phyloP scores from a whole-genome alignment of 2,329 filamentous ascomycete species.

The Aureobasidium sp. region DNA sequence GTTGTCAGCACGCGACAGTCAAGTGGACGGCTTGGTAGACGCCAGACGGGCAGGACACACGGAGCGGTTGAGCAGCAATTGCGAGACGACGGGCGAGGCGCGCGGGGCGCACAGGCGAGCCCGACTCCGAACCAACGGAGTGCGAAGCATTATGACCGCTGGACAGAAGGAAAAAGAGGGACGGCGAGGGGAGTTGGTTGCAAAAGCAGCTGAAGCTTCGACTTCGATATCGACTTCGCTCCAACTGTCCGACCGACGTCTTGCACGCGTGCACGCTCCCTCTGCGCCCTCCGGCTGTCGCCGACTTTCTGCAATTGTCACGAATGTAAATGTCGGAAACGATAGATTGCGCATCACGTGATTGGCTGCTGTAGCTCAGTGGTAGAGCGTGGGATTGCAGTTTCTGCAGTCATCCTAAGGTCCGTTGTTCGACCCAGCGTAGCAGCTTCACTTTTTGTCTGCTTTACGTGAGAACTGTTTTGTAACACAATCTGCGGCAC shows the following conservation, averaged over 20 bases:
- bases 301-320: too few species aligned
- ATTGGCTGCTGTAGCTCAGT: conserved; percentile 12
- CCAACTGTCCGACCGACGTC: neutral
- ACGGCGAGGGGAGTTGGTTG: neutral
- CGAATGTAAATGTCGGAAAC: too few species aligned
- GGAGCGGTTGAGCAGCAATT: conserved; percentile 16
- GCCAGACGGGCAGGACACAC: conserved; percentile 6
- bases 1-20: conserved; percentile 2
- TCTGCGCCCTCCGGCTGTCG: neutral
- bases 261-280: neutral
- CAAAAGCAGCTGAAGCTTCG: conserved; percentile 1
- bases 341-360: too few species aligned
- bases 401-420: conserved; percentile 11
- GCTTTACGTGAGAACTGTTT: neutral
- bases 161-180: conserved; percentile 2
- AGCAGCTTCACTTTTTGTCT: conserved; percentile 8
- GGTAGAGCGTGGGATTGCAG: conserved; percentile 13
- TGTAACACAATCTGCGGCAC: too few species aligned
- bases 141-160: conserved; percentile 17
- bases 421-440: conserved; percentile 13
- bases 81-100: conserved; percentile 6
- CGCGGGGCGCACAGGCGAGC: conserved; percentile 6
- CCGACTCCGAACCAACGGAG: conserved; percentile 16
- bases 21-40: neutral
- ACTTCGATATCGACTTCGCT: neutral